phyloP scores from a whole-genome alignment of 139 green algal genomes.

The Dunaliella primolecta region DNA sequence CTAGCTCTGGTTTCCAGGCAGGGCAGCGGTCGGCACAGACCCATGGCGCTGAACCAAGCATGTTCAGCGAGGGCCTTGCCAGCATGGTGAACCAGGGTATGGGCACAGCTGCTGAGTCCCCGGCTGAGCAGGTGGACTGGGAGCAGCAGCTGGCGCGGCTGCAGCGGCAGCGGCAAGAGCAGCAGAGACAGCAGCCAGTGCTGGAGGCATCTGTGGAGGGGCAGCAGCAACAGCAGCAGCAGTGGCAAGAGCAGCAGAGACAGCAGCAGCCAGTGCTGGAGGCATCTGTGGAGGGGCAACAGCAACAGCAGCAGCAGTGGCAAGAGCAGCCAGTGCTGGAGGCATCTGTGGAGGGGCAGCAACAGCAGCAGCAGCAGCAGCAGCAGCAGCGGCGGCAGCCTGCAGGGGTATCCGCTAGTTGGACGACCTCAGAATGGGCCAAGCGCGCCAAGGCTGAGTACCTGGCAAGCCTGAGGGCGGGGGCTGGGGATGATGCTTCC shows the following conservation, averaged over 20 bases:
- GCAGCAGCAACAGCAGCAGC: background rate
- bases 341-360: background rate
- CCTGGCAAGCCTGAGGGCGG: too few species aligned
- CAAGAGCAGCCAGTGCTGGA: background rate
- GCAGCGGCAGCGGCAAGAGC: background rate
- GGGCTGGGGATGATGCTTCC: too few species aligned
- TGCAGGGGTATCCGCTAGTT: too few species aligned
- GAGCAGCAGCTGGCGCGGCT: background rate
- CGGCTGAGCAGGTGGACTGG: too few species aligned
- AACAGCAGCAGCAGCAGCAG: background rate
- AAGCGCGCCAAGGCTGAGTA: too few species aligned
- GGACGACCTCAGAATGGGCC: too few species aligned
- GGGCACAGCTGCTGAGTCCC: too few species aligned
- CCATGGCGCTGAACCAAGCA: too few species aligned
- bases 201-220: background rate
- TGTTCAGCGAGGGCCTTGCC: background rate
- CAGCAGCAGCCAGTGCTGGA: background rate
- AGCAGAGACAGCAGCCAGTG: constrained; percentile 2
- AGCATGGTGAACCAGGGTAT: too few species aligned
- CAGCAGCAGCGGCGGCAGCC: background rate
- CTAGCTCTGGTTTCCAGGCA: too few species aligned
- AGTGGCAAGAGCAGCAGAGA: background rate
- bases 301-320: background rate
- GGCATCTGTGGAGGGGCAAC: background rate
- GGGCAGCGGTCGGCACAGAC: too few species aligned